Percentiles rank a stretch among this genome's conserved stretches.
Evolutionary conservation across 192 early-diverging fungal genomes (phyloP).

Genomic region (Spizellomyces sp.): DNA sequence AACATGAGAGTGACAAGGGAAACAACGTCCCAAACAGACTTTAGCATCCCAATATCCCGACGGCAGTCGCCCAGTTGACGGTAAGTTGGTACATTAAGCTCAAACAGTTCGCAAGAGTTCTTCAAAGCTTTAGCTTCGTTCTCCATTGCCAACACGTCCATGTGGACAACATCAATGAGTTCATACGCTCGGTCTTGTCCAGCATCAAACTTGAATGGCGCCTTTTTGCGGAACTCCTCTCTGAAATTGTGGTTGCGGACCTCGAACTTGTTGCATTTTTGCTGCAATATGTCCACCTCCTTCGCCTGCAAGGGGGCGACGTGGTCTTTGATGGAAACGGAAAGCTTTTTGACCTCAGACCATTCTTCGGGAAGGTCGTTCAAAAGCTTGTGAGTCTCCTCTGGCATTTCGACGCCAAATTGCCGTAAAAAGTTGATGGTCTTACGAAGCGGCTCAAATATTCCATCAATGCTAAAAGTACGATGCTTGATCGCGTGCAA

Average conservation of each 20-base stretch:
- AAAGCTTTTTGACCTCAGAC: constrained; percentile 67
- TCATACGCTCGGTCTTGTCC: constrained; percentile 54
- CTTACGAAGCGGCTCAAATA: constrained; percentile 68
- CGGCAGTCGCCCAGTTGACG: constrained; percentile 61
- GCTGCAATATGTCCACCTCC: constrained; percentile 66
- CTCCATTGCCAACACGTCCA: constrained; percentile 64
- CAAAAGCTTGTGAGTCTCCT: constrained; percentile 66
- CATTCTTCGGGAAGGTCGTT: constrained; percentile 69
- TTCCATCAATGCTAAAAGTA: constrained; percentile 54
- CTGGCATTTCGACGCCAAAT: constrained; percentile 67
- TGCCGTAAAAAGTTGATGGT: constrained; percentile 64
- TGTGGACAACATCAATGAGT: constrained; percentile 53
- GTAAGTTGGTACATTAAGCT: constrained; percentile 65
- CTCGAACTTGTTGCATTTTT: constrained; percentile 72
- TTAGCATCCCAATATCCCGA: constrained; percentile 64
- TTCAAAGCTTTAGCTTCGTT: constrained; percentile 55
- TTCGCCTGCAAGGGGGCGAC: constrained; percentile 66
- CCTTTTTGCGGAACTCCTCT: constrained; percentile 68
- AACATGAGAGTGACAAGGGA: constrained; percentile 66
- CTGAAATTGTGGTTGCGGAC: constrained; percentile 64
- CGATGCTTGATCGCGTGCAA: constrained; percentile 66
- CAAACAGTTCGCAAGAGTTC: constrained; percentile 66
- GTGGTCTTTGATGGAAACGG: constrained; percentile 61
- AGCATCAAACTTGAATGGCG: constrained; percentile 70
- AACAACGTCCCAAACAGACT: constrained; percentile 66